These are phyloP conservation scores for Ogataea allantospora DNA, from an alignment of 805 yeast species.

Conservation along the genomic window DNA sequence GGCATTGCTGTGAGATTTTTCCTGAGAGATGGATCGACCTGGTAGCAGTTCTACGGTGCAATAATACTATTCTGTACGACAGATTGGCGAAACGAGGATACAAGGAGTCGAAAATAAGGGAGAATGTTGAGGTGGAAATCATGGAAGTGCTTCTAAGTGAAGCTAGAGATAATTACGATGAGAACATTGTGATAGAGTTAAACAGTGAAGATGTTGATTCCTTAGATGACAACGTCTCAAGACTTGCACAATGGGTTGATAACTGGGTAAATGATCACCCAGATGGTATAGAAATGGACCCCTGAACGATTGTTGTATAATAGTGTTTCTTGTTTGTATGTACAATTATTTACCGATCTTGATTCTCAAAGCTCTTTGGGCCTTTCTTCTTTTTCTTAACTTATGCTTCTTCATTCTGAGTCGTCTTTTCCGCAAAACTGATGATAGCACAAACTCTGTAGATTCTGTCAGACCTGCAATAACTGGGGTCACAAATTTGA, in stretches of 20 bases:
- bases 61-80: slow-evolving; percentile 68
- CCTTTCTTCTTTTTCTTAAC: slow-evolving; percentile 94
- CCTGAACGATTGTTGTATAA: slow-evolving; percentile 2
- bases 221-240: slow-evolving; percentile 76
- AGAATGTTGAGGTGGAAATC: slow-evolving; percentile 93
- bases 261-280: slow-evolving; percentile 70
- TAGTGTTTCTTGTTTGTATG: slow-evolving; percentile 5
- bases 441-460: slow-evolving; percentile 46
- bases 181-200: slow-evolving; percentile 79
- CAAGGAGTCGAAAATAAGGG: slow-evolving; percentile 77
- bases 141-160: slow-evolving; percentile 90
- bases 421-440: slow-evolving; percentile 81
- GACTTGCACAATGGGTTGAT: slow-evolving; percentile 72
- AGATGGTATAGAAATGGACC: slow-evolving; percentile 56
- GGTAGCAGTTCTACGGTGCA: slow-evolving; percentile 83
- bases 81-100: slow-evolving; percentile 77
- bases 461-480: slow-evolving; percentile 8
- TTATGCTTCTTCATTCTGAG: slow-evolving; percentile 98
- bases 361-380: slow-evolving; percentile 77
- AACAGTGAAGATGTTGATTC: slow-evolving; percentile 70
- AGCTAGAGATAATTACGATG: slow-evolving; percentile 78
- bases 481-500: slow-evolving; percentile 7
- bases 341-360: slow-evolving; percentile 48
- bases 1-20: slow-evolving; percentile 97
- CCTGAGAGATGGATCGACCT: slow-evolving; percentile 91